Conservation (phyloP, 1,284 basidiomycete genomes). For the Tilletia setariae region DNA sequence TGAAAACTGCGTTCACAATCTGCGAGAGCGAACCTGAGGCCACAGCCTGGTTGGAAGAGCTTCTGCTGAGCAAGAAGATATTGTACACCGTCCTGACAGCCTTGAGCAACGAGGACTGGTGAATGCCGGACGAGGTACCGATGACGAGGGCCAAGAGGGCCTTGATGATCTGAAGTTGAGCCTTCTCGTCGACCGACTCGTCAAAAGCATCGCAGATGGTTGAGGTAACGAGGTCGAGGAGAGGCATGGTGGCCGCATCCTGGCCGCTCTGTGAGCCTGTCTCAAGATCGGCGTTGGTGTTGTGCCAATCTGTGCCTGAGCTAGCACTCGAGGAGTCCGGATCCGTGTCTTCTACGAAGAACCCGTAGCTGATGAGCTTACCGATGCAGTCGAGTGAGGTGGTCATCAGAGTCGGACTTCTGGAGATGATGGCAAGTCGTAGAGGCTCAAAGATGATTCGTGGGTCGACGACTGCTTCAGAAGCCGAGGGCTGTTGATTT, state of each 20-base stretch:
- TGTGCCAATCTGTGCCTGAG: constrained; percentile 5
- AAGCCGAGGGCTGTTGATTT: constrained; percentile 14
- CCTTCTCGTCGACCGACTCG: constrained; percentile 46
- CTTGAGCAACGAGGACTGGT: constrained; percentile 50
- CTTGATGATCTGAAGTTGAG: constrained; percentile 52
- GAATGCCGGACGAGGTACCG: constrained; percentile 46
- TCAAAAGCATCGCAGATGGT: constrained; percentile 52
- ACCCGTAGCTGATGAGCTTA: constrained; percentile 52
- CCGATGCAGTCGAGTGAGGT: constrained; percentile 51
- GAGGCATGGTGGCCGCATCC: neutral
- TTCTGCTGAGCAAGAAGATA: constrained; percentile 50
- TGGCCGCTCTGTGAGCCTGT: constrained; percentile 10
- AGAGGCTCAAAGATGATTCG: constrained; percentile 52
- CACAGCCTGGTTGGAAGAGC: constrained; percentile 48
- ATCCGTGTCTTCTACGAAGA: constrained; percentile 47
- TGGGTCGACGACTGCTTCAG: constrained; percentile 43
- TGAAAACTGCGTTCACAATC: constrained; percentile 52
- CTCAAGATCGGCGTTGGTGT: neutral
- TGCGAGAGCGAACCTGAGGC: constrained; percentile 51
- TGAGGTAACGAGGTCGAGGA: constrained; percentile 41
- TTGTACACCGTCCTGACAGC: constrained; percentile 58
- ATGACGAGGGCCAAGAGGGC: constrained; percentile 50
- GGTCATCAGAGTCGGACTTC: constrained; percentile 44
- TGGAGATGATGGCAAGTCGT: constrained; percentile 45
- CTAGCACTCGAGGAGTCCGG: neutral